Evolutionary conservation across 139 green algal genomes (phyloP), one percentile per base, ranked within the genome.

Genomic region (Micractinium conductrix): DNA sequence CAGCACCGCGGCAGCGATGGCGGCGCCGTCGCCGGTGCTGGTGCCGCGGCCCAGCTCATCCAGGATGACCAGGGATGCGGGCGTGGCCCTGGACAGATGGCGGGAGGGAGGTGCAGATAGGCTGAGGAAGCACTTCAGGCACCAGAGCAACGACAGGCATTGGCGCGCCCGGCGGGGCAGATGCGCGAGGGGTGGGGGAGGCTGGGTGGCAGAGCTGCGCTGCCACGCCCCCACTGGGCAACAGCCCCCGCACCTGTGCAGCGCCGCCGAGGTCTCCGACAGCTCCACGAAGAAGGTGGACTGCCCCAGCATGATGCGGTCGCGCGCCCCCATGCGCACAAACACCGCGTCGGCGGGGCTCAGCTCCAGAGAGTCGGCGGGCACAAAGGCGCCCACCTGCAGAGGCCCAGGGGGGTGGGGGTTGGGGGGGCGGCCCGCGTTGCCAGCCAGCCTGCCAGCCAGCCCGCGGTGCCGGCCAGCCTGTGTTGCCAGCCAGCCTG

Each of bases 261-360:
- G 92, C 89, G 98, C 95, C 42, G 93, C 91, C 0, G 94, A 93
- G 26, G 96, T 99, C 91, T 99, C 97, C 2, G 89, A 88, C 62
- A 99, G 92, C 93, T 99, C 97, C n/a, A 99, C 93, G 58, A 96
- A 93, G 83, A 99, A 99, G 10, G 97, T 99, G 67, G 91, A 96
- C 92, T 99, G 95, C 22, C 95, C 96, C 1, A 92, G 88, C 91
- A 99, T 92, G 91, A 99, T 97, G 84, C 92, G 84, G 88, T 99
- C 97, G 16, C 87, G 87, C 33, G 96, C 96, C 26, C 97, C 97
- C 96, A 99, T 99, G 85, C 97, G 94, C 86, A 99, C 96, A 88
- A 98, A 99, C 38, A 98, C 87, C 14, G 94, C 92, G 87, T 99
- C 97, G 12, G 93, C 90, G 21, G 96, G 94, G 24, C 93, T 94